Percentiles rank a stretch among this genome's conserved stretches.
Evolutionary conservation across 257 asterid species (phyloP).

Genomic region (Nicotiana otophora): DNA sequence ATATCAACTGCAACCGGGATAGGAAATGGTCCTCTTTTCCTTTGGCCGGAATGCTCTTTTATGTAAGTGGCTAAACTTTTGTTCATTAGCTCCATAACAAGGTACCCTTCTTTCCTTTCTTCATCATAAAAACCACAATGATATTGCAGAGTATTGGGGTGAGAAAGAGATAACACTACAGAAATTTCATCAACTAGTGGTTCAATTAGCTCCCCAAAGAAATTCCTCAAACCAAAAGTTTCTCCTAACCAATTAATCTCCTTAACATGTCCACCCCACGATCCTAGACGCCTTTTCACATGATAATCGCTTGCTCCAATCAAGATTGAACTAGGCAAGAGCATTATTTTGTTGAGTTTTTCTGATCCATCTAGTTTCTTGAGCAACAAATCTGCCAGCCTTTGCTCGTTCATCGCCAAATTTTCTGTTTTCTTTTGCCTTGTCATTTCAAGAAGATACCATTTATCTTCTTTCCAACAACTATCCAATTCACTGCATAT

Average conservation of each 20-base stretch:
- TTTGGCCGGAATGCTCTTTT: conserved; percentile 54
- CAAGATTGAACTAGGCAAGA: conserved; percentile 39
- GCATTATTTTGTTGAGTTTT: conserved; percentile 15
- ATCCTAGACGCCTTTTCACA: conserved; percentile 59
- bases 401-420: conserved; percentile 35
- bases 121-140: conserved; percentile 71
- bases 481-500: conserved; percentile 43
- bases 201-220: conserved; percentile 47
- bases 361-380: conserved; percentile 38
- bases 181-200: conserved; percentile 48
- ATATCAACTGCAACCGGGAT: conserved; percentile 65
- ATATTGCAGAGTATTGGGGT: conserved; percentile 68
- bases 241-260: conserved; percentile 95
- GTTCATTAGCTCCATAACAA: conserved; percentile 80
- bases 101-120: conserved; percentile 69
- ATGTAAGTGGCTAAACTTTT: conserved; percentile 52
- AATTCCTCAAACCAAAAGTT: conserved; percentile 57
- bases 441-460: conserved; percentile 50
- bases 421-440: conserved; percentile 22
- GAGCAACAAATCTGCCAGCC: conserved; percentile 42
- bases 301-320: conserved; percentile 50
- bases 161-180: conserved; percentile 49
- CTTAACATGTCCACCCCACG: conserved; percentile 55
- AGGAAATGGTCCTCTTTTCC: conserved; percentile 50
- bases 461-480: conserved; percentile 64